Percentiles rank a stretch among this genome's conserved stretches.
Evolutionary conservation across 331 rosid species (phyloP).

Genomic region (Pyrus hybrid): DNA sequence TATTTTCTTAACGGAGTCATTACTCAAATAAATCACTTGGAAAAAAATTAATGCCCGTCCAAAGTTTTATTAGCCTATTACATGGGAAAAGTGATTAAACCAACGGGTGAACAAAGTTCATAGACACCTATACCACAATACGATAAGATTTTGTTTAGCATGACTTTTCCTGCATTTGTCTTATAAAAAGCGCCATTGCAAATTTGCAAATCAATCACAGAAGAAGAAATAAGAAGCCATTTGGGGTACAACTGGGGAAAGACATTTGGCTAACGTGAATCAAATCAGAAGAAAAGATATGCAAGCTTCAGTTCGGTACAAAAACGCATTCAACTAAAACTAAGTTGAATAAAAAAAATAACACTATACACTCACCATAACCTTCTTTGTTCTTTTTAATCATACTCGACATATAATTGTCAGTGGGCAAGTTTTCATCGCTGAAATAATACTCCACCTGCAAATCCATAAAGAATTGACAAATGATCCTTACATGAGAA

Average conservation of each 20-base stretch:
- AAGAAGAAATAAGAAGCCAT: background rate
- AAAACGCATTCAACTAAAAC: background rate
- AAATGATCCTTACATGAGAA: background rate
- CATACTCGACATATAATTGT: conserved; percentile 51
- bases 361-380: conserved; percentile 45
- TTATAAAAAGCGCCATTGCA: background rate
- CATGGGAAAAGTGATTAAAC: background rate
- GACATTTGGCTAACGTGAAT: background rate
- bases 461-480: conserved; percentile 16
- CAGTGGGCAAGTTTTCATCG: conserved; percentile 69
- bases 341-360: background rate
- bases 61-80: background rate
- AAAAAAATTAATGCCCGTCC: background rate
- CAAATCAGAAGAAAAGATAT: background rate
- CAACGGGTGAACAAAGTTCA: background rate
- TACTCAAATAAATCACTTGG: background rate
- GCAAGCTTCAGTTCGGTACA: background rate
- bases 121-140: background rate
- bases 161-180: background rate
- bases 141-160: background rate
- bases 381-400: conserved; percentile 87
- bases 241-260: background rate
- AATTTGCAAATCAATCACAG: background rate
- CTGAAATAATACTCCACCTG: conserved; percentile 95
- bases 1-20: background rate